These are phyloP conservation scores for Russula sp. DNA, from an alignment of 768 basidiomycete species.

Conservation along the genomic window DNA sequence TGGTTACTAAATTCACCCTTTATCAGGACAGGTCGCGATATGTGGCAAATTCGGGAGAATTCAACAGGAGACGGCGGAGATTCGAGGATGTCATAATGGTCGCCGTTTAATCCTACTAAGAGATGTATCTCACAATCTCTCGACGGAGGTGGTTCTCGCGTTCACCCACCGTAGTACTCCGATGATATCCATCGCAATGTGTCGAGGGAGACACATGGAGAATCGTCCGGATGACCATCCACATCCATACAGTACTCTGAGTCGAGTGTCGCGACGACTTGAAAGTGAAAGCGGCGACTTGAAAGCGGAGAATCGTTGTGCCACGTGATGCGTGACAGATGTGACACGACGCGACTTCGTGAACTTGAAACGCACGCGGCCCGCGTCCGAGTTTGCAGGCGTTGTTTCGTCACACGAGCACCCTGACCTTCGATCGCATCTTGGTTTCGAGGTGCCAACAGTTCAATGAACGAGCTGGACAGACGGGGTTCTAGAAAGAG, in stretches of 20 bases:
- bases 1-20: slow-evolving; percentile 40
- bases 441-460: not conserved
- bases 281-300: no score
- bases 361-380: not conserved
- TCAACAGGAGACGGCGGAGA: slow-evolving; percentile 59
- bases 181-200: slow-evolving; percentile 34
- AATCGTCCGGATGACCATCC: slow-evolving; percentile 5
- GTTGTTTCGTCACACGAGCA: not conserved
- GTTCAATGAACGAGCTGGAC: slow-evolving; percentile 3
- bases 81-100: slow-evolving; percentile 43
- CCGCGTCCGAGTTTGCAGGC: not conserved
- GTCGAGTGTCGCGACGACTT: not conserved
- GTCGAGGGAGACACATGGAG: not conserved
- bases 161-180: slow-evolving; percentile 33
- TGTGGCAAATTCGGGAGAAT: slow-evolving; percentile 60
- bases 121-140: not conserved
- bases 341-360: slow-evolving; percentile 5
- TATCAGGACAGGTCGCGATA: slow-evolving; percentile 70
- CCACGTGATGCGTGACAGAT: not conserved
- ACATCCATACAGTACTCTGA: not conserved
- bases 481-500: slow-evolving; percentile 7
- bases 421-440: not conserved
- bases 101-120: slow-evolving; percentile 54
- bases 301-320: no score
- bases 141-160: not conserved